Evolutionary conservation across 2,329 filamentous ascomycete species (phyloP).

Genomic region (Torrubiellomyces zombiae): DNA sequence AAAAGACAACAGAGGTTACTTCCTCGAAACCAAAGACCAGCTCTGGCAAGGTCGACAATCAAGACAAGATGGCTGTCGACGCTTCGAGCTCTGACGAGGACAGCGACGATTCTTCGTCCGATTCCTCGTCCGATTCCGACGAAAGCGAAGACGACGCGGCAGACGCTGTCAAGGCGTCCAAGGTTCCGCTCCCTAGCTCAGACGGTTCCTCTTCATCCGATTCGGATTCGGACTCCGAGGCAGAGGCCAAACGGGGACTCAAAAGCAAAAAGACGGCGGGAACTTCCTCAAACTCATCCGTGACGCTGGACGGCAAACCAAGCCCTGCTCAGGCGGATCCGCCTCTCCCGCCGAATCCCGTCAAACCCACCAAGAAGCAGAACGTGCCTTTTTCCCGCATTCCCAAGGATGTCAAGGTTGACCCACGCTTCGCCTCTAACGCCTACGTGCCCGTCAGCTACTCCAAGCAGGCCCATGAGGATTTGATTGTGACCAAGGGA

Average conservation of each 20-base stretch:
- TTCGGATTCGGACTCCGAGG: constrained; percentile 20
- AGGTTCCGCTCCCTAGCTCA: constrained; percentile 26
- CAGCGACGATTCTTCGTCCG: constrained; percentile 8
- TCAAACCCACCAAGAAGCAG: constrained; percentile 27
- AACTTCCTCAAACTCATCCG: constrained; percentile 25
- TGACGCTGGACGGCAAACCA: constrained; percentile 31
- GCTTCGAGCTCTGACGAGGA: constrained; percentile 6
- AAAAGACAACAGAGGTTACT: too few species aligned
- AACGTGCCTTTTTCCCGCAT: constrained; percentile 65
- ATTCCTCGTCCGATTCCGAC: constrained; percentile 20
- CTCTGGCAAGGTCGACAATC: constrained; percentile 3
- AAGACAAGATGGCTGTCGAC: constrained; percentile 5
- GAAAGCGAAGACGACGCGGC: constrained; percentile 13
- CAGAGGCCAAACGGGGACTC: constrained; percentile 10
- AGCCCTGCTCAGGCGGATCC: constrained; percentile 20
- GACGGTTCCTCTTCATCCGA: constrained; percentile 17
- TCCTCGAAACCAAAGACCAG: constrained; percentile 8
- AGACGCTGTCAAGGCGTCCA: constrained; percentile 19
- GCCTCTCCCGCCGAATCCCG: constrained; percentile 36
- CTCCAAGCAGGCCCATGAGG: constrained; percentile 72
- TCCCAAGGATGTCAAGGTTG: constrained; percentile 49
- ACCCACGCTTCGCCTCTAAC: constrained; percentile 59
- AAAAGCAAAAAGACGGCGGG: constrained; percentile 7
- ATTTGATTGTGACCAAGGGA: constrained; percentile 78
- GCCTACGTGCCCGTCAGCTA: constrained; percentile 73